Percentiles rank a stretch among this genome's conserved stretches.
These are phyloP conservation scores for Cladobotryum mycophilum DNA, from an alignment of 2,329 filamentous ascomycete species.

Conservation along the genomic window DNA sequence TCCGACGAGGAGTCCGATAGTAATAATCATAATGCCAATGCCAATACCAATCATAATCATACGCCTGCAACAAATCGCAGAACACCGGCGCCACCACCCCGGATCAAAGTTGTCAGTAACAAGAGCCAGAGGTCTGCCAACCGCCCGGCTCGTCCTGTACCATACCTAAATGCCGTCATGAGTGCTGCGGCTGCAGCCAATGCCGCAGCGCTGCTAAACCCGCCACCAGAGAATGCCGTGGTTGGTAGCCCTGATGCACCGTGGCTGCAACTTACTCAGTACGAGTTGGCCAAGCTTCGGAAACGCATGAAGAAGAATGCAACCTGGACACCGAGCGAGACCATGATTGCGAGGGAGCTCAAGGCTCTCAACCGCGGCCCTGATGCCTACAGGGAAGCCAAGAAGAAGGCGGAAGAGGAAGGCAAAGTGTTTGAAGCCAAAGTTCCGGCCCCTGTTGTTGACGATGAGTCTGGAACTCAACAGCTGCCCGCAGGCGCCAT, in stretches of 20 bases:
- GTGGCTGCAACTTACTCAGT: slow-evolving; percentile 60
- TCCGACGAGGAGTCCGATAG: slow-evolving; percentile 43
- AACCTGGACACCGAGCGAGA: slow-evolving; percentile 76
- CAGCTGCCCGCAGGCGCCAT: slow-evolving; percentile 55
- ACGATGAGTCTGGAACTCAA: slow-evolving; percentile 44
- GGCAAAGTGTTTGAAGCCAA: slow-evolving; percentile 53
- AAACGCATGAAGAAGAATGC: slow-evolving; percentile 92
- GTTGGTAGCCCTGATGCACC: slow-evolving; percentile 55
- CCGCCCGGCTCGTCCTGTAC: slow-evolving; percentile 26
- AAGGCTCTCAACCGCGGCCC: slow-evolving; percentile 62
- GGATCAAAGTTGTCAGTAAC: slow-evolving; percentile 43
- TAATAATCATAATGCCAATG: too few species aligned
- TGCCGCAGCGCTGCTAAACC: slow-evolving; percentile 42
- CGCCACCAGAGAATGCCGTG: slow-evolving; percentile 54
- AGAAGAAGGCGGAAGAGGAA: slow-evolving; percentile 58
- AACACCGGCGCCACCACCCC: slow-evolving; percentile 32
- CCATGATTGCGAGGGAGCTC: slow-evolving; percentile 77
- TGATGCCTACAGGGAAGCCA: slow-evolving; percentile 55
- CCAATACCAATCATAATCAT: too few species aligned
- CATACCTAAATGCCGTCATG: slow-evolving; percentile 29
- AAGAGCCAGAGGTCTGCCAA: slow-evolving; percentile 42
- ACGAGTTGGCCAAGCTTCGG: slow-evolving; percentile 61
- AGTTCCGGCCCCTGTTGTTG: slow-evolving; percentile 33
- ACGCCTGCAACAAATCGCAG: slow-evolving; percentile 30
- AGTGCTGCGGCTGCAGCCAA: slow-evolving; percentile 34